A percentile compares a stretch with the other conserved stretches of the same genome.
These are phyloP conservation scores for Cercospora sojina DNA, from an alignment of 2,329 filamentous ascomycete species.

Conservation along the genomic window DNA sequence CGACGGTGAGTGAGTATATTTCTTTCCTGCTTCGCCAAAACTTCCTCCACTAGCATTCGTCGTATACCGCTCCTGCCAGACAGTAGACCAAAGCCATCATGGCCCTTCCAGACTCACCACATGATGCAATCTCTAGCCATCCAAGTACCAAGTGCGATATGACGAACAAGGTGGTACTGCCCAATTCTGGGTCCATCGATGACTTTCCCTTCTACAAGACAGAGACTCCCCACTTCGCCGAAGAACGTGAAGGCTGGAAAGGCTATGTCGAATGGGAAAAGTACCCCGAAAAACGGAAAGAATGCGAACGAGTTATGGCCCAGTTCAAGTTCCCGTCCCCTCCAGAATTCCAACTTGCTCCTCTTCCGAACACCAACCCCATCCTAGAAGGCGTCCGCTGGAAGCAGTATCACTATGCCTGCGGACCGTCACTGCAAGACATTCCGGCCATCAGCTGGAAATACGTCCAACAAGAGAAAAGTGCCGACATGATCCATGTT, in stretches of 20 bases:
- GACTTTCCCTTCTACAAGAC: constrained; percentile 20
- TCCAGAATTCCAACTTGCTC: constrained; percentile 47
- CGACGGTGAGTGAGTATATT: neutral
- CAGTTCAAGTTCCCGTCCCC: constrained; percentile 52
- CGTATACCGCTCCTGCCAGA: neutral
- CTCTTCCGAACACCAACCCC: constrained; percentile 47
- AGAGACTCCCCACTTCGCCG: constrained; percentile 40
- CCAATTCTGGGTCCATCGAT: constrained; percentile 20
- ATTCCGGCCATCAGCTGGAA: constrained; percentile 56
- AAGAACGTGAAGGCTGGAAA: constrained; percentile 46
- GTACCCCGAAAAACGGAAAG: constrained; percentile 65
- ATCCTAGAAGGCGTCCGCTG: constrained; percentile 48
- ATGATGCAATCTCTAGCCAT: neutral
- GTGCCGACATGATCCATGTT: constrained; percentile 49
- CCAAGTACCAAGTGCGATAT: constrained; percentile 2
- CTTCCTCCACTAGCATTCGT: neutral
- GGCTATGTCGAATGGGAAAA: constrained; percentile 69
- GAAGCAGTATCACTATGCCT: constrained; percentile 49
- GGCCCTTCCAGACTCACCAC: neutral
- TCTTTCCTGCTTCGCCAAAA: neutral
- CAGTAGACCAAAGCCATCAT: neutral
- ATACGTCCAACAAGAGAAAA: constrained; percentile 47
- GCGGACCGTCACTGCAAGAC: constrained; percentile 41
- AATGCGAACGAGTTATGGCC: constrained; percentile 57
- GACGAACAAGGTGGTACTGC: neutral